Evolutionary conservation across 805 yeast genomes (phyloP), one percentile per base, ranked within the genome.

Genomic region (Metschnikowia amazonensis): DNA sequence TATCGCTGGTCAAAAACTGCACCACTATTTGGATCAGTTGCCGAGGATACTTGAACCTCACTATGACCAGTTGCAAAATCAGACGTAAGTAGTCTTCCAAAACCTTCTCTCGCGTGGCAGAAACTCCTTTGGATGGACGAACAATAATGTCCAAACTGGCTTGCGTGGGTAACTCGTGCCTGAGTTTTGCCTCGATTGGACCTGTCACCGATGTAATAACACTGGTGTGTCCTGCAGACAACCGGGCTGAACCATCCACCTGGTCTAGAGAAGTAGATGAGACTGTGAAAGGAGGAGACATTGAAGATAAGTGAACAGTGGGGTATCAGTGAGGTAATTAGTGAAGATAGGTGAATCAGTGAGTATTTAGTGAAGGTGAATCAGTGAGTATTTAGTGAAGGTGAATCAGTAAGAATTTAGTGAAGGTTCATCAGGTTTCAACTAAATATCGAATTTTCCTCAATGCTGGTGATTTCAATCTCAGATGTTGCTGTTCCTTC

Each of bases 161-260:
- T 36, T 75, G 70, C 13, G 86, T 82, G 9, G 97, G 96, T 28
- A 82, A 64, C 61, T 92, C 98, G 60, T 89, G 96, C 55, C 92
- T 77, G 11, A 80, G 65, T 60, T 83, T 84, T 9, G 88, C 82
- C 58, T 92, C 97, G 25, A 92, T 76, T 0, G 99, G 99, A 0
- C 99, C 99, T 1, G 90, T 77, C 1, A 92, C 90, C 0, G 96
- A 81, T 35, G 84, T 80, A 2, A 90, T 65, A 2, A 86, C 81
- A 46, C 77, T 77, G 1, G 85, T 79, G 14, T 63, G 62, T 1
- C 76, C 79, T n/a, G 67, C 60, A 13, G 66, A 60, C 46, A 82
- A 70, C 20, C 76, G 76, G 1, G 92, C 82, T 1, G 95, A 86
- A 1, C 97, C 97, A 62, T 89, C 96, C 2, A 84, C 92, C 50